Conservation (phyloP, 768 basidiomycete genomes). For the Nevesoporus exiguus region DNA sequence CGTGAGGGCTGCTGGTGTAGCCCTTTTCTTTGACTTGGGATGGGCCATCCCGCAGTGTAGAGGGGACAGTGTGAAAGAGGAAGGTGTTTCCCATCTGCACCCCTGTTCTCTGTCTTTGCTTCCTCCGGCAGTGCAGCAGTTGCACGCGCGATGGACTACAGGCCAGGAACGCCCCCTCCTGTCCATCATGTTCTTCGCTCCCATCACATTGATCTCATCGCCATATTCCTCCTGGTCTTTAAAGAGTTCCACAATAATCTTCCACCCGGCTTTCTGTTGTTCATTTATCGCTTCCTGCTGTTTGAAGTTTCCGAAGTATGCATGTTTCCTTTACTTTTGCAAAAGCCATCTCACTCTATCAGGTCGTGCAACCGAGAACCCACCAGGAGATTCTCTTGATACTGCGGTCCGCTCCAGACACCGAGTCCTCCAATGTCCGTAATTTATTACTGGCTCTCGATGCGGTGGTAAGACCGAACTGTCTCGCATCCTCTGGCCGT, state of each 20-base stretch:
- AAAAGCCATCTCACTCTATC: conserved; percentile 4
- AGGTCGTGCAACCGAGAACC: conserved; percentile 66
- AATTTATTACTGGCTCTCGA: conserved; percentile 47
- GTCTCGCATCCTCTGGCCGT: conserved; percentile 12
- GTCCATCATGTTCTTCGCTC: conserved; percentile 67
- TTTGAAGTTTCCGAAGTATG: conserved; percentile 68
- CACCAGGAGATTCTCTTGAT: conserved; percentile 47
- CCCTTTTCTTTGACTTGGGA: conserved; percentile 32
- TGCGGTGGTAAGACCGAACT: conserved; percentile 31
- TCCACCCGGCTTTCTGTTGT: conserved; percentile 55
- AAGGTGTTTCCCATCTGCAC: conserved; percentile 19
- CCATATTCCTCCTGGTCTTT: conserved; percentile 58
- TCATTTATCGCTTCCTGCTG: conserved; percentile 63
- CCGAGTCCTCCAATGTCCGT: conserved; percentile 39
- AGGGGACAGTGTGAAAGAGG: conserved; percentile 12
- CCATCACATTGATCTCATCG: conserved; percentile 71
- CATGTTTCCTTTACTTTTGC: background rate
- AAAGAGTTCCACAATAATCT: conserved; percentile 56
- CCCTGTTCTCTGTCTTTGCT: background rate
- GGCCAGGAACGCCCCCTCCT: conserved; percentile 50
- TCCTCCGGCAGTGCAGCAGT: background rate
- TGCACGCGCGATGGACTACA: conserved; percentile 22
- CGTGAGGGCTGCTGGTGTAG: conserved; percentile 26
- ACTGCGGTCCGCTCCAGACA: conserved; percentile 44
- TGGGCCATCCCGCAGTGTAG: conserved; percentile 24